A percentile compares a stretch with the other conserved stretches of the same genome.
These are phyloP conservation scores for Daldinia concentrica DNA, from an alignment of 495 filamentous ascomycete genomes.

Conservation along the genomic window DNA sequence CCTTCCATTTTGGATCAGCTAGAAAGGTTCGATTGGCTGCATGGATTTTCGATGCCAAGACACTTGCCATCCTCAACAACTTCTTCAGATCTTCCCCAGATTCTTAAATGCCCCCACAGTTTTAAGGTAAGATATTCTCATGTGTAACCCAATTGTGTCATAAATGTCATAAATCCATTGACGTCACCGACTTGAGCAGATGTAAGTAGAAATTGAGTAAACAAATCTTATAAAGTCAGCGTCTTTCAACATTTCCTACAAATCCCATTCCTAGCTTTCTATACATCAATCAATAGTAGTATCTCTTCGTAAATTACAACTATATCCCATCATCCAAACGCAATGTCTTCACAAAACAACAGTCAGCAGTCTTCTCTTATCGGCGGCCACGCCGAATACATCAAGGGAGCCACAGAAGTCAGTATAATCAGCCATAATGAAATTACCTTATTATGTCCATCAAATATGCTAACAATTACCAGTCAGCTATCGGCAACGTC, in stretches of 20 bases:
- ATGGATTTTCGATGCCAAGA: slow-evolving; percentile 41
- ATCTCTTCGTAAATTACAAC: background rate
- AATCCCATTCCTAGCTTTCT: background rate
- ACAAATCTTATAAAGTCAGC: slow-evolving; percentile 11
- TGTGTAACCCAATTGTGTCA: slow-evolving; percentile 38
- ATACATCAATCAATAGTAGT: background rate
- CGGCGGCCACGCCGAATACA: slow-evolving; percentile 55
- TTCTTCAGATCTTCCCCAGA: slow-evolving; percentile 31
- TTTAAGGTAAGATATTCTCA: slow-evolving; percentile 30
- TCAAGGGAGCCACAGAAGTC: slow-evolving; percentile 60
- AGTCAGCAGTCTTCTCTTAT: slow-evolving; percentile 53
- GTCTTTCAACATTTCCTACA: background rate
- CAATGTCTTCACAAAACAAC: slow-evolving; percentile 45
- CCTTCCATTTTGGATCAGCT: slow-evolving; percentile 31
- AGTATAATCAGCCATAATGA: background rate
- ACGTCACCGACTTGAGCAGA: slow-evolving; percentile 29
- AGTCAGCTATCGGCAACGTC: slow-evolving; percentile 53
- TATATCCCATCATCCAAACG: background rate
- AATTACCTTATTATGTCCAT: background rate
- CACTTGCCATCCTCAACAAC: slow-evolving; percentile 11
- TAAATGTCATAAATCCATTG: slow-evolving; percentile 30
- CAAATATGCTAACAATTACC: slow-evolving; percentile 5
- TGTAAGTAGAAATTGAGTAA: background rate
- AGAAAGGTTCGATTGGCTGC: slow-evolving; percentile 29
- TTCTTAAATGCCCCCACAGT: slow-evolving; percentile 28